Conservation (phyloP, 2,329 filamentous ascomycete species). For the Aspergillus vadensis region DNA sequence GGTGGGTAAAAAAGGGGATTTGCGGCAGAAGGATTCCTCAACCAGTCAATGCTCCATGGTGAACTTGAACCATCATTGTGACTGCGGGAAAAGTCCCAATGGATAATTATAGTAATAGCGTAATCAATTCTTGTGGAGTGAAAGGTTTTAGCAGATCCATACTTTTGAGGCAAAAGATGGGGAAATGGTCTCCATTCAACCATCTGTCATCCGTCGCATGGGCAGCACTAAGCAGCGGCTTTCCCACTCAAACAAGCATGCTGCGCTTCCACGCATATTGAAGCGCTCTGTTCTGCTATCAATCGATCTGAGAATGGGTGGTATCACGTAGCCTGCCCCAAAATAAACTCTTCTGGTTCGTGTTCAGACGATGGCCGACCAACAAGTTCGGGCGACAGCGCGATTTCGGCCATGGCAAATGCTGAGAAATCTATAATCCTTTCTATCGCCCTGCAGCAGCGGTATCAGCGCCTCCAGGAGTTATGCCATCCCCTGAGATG, state of each 20-base stretch:
- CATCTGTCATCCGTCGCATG: conserved; percentile 1
- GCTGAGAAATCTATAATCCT: not conserved
- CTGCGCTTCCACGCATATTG: not conserved
- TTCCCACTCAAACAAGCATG: not conserved
- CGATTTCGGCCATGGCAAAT: not conserved
- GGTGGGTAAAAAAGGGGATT: not conserved
- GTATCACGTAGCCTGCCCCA: not conserved
- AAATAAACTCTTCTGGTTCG: not conserved
- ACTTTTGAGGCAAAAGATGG: conserved; percentile 12
- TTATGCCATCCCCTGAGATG: not conserved
- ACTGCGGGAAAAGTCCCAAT: conserved; percentile 1
- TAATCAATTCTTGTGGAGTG: conserved; percentile 12
- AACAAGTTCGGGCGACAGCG: not conserved
- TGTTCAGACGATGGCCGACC: not conserved
- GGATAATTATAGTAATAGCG: conserved; percentile 10
- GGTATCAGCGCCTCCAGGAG: not conserved
- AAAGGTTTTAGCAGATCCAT: conserved; percentile 9
- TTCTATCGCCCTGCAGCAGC: conserved; percentile 1
- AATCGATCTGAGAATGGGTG: not conserved
- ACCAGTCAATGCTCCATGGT: not conserved
- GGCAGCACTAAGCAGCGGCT: not conserved
- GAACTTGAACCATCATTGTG: not conserved
- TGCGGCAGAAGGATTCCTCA: conserved; percentile 1
- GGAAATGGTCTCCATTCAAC: conserved; percentile 6
- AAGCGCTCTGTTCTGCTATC: not conserved